phyloP scores from a whole-genome alignment of 805 yeast species.

The Maudiozyma bulderi region DNA sequence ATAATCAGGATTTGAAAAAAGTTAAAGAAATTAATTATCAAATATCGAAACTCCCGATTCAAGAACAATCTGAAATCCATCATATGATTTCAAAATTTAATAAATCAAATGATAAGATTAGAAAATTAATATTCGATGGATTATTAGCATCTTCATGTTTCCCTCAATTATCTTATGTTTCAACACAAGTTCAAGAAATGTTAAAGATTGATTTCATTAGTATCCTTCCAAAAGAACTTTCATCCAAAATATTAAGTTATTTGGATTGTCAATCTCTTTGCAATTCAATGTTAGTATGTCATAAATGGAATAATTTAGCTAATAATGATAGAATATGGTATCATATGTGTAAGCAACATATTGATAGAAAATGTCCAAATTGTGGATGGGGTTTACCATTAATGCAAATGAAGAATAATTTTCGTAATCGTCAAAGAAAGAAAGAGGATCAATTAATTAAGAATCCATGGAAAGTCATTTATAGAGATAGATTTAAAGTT shows the following conservation, averaged over 20 bases:
- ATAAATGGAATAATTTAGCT: constrained; percentile 79
- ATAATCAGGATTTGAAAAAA: constrained; percentile 20
- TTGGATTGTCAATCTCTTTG: constrained; percentile 90
- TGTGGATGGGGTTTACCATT: constrained; percentile 99
- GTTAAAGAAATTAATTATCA: constrained; percentile 23
- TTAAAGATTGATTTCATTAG: constrained; percentile 83
- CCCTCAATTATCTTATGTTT: constrained; percentile 82
- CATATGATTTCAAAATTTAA: constrained; percentile 75
- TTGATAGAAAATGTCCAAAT: constrained; percentile 92
- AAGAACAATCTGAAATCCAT: constrained; percentile 65
- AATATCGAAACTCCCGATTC: constrained; percentile 39
- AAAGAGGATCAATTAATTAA: constrained; percentile 25
- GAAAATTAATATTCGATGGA: constrained; percentile 74
- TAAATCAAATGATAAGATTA: constrained; percentile 62
- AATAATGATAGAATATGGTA: constrained; percentile 98
- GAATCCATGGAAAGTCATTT: constrained; percentile 93
- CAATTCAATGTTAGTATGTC: constrained; percentile 85
- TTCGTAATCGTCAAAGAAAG: constrained; percentile 26
- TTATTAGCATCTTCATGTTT: constrained; percentile 84
- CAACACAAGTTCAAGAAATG: constrained; percentile 67
- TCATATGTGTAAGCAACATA: constrained; percentile 96
- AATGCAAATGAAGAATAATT: constrained; percentile 70
- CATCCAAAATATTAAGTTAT: constrained; percentile 77
- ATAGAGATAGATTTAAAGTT: constrained; percentile 80
- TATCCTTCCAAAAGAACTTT: constrained; percentile 75